Evolutionary conservation across 83 land plant genomes (phyloP).

Genomic region (Thuja plicata): DNA sequence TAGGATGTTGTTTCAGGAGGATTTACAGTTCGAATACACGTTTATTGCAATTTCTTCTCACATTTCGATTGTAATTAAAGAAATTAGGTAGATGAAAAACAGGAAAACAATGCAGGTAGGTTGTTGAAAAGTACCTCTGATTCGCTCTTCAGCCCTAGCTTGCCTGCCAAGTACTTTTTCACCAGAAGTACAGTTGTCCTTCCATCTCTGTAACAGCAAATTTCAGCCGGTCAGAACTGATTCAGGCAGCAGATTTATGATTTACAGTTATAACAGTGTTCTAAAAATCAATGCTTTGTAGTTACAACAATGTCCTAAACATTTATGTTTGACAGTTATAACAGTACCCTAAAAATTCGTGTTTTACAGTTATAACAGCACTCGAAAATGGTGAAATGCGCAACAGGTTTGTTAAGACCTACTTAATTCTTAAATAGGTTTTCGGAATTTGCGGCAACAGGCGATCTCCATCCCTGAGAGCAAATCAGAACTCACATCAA

Average conservation of each 20-base stretch:
- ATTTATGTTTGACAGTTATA: no score
- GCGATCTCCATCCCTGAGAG: neutral
- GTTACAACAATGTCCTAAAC: no score
- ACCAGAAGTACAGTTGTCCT: neutral
- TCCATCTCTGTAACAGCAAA: constrained; percentile 1
- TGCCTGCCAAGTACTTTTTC: constrained; percentile 8
- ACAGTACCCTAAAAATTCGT: no score
- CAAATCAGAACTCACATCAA: neutral
- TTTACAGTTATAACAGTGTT: no score
- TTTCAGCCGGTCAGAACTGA: neutral
- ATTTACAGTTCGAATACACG: no score
- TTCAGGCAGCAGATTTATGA: neutral
- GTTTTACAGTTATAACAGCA: no score
- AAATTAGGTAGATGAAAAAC: no score
- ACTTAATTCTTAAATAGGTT: constrained; percentile 11
- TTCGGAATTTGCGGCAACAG: neutral
- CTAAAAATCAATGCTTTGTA: no score
- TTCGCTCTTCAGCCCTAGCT: constrained; percentile 6
- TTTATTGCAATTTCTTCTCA: no score
- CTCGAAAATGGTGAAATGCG: no score
- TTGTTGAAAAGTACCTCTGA: constrained; percentile 1
- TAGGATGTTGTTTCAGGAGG: no score
- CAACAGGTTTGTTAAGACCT: neutral
- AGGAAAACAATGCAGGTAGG: neutral
- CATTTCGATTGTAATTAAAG: no score